Conservation (phyloP, 345 rosid genomes). For the Bretschneidera sinensis region DNA sequence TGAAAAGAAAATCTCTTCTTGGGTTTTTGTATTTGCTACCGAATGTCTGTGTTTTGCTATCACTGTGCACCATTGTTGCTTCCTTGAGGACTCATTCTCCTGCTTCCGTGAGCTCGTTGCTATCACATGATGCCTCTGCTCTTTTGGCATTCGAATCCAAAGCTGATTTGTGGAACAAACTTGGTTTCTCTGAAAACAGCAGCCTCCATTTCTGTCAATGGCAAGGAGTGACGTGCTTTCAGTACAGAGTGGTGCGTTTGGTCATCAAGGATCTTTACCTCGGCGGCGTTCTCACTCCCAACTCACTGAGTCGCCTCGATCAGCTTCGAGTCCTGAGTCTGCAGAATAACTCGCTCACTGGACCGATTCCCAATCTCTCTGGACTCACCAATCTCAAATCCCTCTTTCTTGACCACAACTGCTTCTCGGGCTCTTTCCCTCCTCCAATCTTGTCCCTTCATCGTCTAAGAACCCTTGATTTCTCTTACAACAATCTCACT, state of each 20-base stretch:
- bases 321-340: slow-evolving; percentile 90
- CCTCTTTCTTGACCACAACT: slow-evolving; percentile 53
- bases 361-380: slow-evolving; percentile 75
- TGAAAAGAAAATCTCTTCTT: slow-evolving; percentile 18
- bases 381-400: slow-evolving; percentile 62
- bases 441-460: slow-evolving; percentile 39
- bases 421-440: slow-evolving; percentile 53
- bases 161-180: slow-evolving; percentile 52
- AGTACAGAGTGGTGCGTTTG: slow-evolving; percentile 50
- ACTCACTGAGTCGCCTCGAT: slow-evolving; percentile 57
- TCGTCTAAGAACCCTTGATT: slow-evolving; percentile 46
- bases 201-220: slow-evolving; percentile 51
- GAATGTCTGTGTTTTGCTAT: slow-evolving; percentile 13
- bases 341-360: slow-evolving; percentile 73
- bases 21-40: slow-evolving; percentile 14
- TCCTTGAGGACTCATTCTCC: slow-evolving; percentile 12
- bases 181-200: slow-evolving; percentile 31
- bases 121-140: slow-evolving; percentile 47
- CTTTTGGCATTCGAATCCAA: slow-evolving; percentile 66
- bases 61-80: slow-evolving; percentile 13
- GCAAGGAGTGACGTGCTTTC: slow-evolving; percentile 64
- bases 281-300: slow-evolving; percentile 53
- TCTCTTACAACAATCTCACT: slow-evolving; percentile 45
- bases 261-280: slow-evolving; percentile 51
- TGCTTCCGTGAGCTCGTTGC: slow-evolving; percentile 8